Percentiles rank a stretch among this genome's conserved stretches.
These are phyloP conservation scores for Polygonum maritimum DNA, from an alignment of 148 eudicot species.

Conservation along the genomic window DNA sequence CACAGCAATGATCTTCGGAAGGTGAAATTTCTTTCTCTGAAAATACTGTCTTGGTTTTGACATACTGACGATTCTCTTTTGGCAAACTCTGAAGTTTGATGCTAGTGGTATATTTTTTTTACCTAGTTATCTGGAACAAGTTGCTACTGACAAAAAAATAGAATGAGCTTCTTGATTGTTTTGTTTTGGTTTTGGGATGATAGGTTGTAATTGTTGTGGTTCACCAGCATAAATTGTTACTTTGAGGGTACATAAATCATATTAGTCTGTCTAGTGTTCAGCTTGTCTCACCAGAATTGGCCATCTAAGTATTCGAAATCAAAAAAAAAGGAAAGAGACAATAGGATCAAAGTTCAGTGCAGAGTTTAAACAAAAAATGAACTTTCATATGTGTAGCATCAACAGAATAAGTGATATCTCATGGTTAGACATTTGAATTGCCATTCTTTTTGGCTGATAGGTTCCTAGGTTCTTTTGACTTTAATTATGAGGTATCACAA, in stretches of 20 bases:
- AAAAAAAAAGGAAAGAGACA: background rate
- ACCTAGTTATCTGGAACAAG: background rate
- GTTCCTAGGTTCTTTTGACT: background rate
- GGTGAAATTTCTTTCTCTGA: slow-evolving; percentile 30
- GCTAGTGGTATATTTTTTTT: background rate
- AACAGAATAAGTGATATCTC: too few relatives aligned
- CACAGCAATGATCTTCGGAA: slow-evolving; percentile 95
- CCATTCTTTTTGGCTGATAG: background rate
- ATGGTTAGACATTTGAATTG: too few relatives aligned
- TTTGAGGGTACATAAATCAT: background rate
- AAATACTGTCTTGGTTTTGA: background rate
- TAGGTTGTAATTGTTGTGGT: background rate
- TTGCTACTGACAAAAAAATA: background rate
- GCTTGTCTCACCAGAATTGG: background rate
- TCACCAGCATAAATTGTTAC: background rate
- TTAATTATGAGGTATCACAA: background rate
- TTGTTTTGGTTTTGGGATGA: background rate
- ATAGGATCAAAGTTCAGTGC: background rate
- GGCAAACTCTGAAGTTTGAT: background rate
- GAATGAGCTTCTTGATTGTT: background rate
- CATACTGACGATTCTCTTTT: background rate
- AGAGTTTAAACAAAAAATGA: background rate
- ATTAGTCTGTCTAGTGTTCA: background rate
- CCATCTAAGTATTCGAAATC: background rate
- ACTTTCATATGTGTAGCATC: too few relatives aligned